Base-by-base conservation (phyloP, 106 monocot species). In the Dioscorea dumetorum region DNA sequence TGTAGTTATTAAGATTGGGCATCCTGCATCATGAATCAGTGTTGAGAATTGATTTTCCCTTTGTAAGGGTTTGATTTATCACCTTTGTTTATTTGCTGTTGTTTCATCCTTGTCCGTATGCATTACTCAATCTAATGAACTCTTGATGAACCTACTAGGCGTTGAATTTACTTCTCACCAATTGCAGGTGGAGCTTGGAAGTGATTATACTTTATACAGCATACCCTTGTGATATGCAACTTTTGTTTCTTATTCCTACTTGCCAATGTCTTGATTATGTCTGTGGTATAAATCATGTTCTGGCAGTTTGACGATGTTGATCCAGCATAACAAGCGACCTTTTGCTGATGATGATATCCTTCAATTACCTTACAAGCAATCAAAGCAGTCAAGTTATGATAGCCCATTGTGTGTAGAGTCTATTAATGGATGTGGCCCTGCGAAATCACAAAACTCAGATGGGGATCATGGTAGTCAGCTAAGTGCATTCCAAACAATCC, bases 231-330 rank as follows among this genome's bases (percentile, higher is more conserved):
- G 19, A 16, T 54, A 1, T 54, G 15, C 54, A 18, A 18, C 18
- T 54, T 19, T 54, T 5, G 15, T 54, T 19, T 18, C 15, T 54
- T 54, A 18, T 18, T 18, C 54, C 5, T 4, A 18, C 3, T 18
- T 19, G 5, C 4, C 19, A 2, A 18, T 16, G 54, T 48, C 8
- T 32, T 65, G 12, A 8, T 48, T 19, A 21, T 22, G 12, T 65
- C 12, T 20, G 22, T 10, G 41, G 8, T 19, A n/a, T 48, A 14
- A 48, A 48, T 24, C 7, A 21, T 33, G 20, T 12, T 12, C 8
- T n/a, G 41, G 60, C 73, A 79, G 83, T 53, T 60, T 32, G 71
- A 75, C 24, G 49, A 83, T 83, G 83, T 61, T 83, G 79, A 67
- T 72, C 24, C 60, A 58, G 24, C 75, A 76, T 65, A 77, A 73